Conservation (phyloP, 1,139 yeast genomes). For the Scheffersomyces insectosa region DNA sequence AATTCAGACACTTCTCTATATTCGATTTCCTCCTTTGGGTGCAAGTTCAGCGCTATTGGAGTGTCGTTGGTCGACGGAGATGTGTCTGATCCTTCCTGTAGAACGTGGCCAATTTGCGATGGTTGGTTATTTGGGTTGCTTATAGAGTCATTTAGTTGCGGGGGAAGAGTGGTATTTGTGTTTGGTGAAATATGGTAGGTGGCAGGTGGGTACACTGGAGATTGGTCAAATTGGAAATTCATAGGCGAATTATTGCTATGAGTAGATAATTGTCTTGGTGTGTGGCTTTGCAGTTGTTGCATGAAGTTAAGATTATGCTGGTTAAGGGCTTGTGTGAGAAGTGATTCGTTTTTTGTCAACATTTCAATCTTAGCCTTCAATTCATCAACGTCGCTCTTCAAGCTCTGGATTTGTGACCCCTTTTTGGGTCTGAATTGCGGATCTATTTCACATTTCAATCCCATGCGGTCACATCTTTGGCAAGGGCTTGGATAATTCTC, state of each 20-base stretch:
- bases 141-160: constrained; percentile 10
- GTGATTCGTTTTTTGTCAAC: constrained; percentile 67
- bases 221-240: constrained; percentile 9
- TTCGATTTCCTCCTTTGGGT: constrained; percentile 16
- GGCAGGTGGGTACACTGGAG: constrained; percentile 6
- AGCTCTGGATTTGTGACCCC: constrained; percentile 83
- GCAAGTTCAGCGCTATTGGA: constrained; percentile 7
- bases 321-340: constrained; percentile 63
- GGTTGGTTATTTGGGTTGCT: constrained; percentile 7
- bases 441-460: constrained; percentile 81
- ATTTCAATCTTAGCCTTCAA: constrained; percentile 75
- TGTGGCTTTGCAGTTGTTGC: constrained; percentile 21
- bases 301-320: constrained; percentile 40
- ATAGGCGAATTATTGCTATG: constrained; percentile 12
- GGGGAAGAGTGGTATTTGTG: background rate
- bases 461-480: constrained; percentile 78
- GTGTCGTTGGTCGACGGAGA: constrained; percentile 18
- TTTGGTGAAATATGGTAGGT: constrained; percentile 3
- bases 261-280: constrained; percentile 5
- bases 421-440: constrained; percentile 90
- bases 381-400: constrained; percentile 83
- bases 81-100: constrained; percentile 27
- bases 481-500: constrained; percentile 84
- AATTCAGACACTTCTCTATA: constrained; percentile 50
- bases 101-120: constrained; percentile 14